Evolutionary conservation across 108 stramenopile species (phyloP), one percentile per base, ranked within the genome.

Genomic region (Nitzschia putrida): DNA sequence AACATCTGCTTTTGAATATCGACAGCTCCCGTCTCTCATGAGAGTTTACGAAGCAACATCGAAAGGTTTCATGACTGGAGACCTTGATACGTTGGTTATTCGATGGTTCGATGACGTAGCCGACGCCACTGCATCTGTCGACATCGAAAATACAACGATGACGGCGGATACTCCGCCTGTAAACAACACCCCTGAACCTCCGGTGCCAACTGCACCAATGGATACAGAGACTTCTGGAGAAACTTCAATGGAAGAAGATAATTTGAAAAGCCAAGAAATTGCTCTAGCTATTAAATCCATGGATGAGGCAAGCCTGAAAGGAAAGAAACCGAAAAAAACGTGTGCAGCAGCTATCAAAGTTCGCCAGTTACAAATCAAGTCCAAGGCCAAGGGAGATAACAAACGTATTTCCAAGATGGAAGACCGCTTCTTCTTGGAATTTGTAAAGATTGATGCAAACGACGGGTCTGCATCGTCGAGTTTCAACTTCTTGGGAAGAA

Each of bases 311-410:
- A 29, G n/a, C 11, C 56, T 34, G 18, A 71, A 61, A 22, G 61
- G 58, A 58, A 70, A 54, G 68, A 53, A 66, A 49, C 51, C 53
- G 53, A 76, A 71, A 45, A 82, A 82, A 50, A 12, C 55, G 11
- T 61, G 58, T 0, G 71, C 74, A 3, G 71, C 74, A 18, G 64
- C 69, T 22, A 49, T 37, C 38, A 85, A 85, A 47, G 77, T 85
- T 7, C 44, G 69, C n/a, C 68, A 79, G 42, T 79, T 85, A 80
- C 73, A 79, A 34, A 78, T 84, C 53, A 84, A 84, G 68, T 61
- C 61, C 4, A 80, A 75, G 52, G 73, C 84, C 10, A 76, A 56
- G 29, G 84, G 84, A 14, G 78, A 85, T 49, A 61, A 47, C 43
- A 81, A 81, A 52, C 66, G 81, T 12, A 57, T 83, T n/a, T 53